Base-by-base conservation (phyloP, 805 yeast species). In the Blastobotrys mokoenaii region DNA sequence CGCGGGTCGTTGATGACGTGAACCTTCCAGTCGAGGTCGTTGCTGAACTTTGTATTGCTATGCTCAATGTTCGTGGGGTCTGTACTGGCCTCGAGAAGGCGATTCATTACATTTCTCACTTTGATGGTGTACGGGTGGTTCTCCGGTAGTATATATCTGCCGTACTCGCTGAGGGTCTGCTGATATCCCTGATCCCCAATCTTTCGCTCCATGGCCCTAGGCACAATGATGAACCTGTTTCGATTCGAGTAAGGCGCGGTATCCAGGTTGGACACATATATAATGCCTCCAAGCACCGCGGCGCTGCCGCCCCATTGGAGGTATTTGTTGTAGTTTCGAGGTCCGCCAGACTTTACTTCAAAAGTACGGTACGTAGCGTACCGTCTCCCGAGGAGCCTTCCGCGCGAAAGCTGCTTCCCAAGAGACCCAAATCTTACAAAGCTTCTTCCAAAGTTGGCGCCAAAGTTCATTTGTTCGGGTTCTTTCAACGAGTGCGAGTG, bases 161-260 rank as follows among this genome's bases (percentile, higher is more conserved):
- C 59, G 55, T 72, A 82, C 59, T 86, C 77, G 1, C 54, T 39
- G 56, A 84, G 52, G 9, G 86, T 70, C 46, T 81, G 80, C 2
- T 63, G 59, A 61, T 88, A 89, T 5, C 83, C 73, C 46, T 68
- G 68, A 27, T 76, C 76, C 1, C 95, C 95, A 14, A 84, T 65
- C 49, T 61, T 68, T 15, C 62, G 54, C 56, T 86, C 96, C 29
- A 82, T 51, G 68, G 79, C 74, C 41, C 72, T 71, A 3, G 87
- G 82, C 1, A 84, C 69, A 74, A 87, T 75, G 59, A 88, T 75
- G 55, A 87, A 75, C 51, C 97, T 69, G 27, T 57, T 66, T 41
- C 97, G 68, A 29, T 79, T 77, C 1, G 95, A 80, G 20, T 82
- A 81, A 0, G 96, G 96, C 0, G 95, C 96, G 51, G 76, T 75